Evolutionary conservation across 495 filamentous ascomycete genomes (phyloP).

Genomic region (Paragyromitra xinjiangensis): DNA sequence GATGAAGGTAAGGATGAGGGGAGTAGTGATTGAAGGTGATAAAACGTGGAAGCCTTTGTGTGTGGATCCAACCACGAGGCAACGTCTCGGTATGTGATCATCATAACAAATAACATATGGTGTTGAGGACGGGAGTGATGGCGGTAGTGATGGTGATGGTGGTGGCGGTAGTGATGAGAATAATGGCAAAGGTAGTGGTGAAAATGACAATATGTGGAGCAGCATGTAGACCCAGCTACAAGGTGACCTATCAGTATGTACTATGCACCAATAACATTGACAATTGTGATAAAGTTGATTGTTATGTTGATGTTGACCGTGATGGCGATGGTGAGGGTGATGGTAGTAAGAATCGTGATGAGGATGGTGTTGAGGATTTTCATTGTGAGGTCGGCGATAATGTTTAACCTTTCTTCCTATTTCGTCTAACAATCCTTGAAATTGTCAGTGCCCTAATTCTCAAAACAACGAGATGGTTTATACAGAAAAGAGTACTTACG

Average conservation of each 20-base stretch:
- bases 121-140: neutral
- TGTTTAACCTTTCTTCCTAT: slow-evolving; percentile 51
- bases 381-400: slow-evolving; percentile 33
- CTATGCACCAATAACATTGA: slow-evolving; percentile 45
- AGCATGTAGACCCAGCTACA: slow-evolving; percentile 49
- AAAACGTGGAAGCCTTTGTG: neutral
- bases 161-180: neutral
- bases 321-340: slow-evolving; percentile 45
- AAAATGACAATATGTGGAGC: neutral
- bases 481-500: slow-evolving; percentile 35
- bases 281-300: slow-evolving; percentile 35
- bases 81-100: slow-evolving; percentile 12
- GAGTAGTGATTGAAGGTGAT: slow-evolving; percentile 19
- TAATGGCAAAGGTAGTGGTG: neutral
- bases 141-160: neutral
- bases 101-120: slow-evolving; percentile 20
- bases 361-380: slow-evolving; percentile 42
- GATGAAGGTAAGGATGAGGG: slow-evolving; percentile 2
- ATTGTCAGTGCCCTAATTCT: slow-evolving; percentile 27
- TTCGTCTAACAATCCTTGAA: slow-evolving; percentile 48
- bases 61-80: slow-evolving; percentile 20
- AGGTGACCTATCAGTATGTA: slow-evolving; percentile 29
- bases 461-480: neutral
- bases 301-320: slow-evolving; percentile 44
- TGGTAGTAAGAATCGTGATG: slow-evolving; percentile 43